Conservation (phyloP, 208 protist genomes). For the Trypanosoma grayi region DNA sequence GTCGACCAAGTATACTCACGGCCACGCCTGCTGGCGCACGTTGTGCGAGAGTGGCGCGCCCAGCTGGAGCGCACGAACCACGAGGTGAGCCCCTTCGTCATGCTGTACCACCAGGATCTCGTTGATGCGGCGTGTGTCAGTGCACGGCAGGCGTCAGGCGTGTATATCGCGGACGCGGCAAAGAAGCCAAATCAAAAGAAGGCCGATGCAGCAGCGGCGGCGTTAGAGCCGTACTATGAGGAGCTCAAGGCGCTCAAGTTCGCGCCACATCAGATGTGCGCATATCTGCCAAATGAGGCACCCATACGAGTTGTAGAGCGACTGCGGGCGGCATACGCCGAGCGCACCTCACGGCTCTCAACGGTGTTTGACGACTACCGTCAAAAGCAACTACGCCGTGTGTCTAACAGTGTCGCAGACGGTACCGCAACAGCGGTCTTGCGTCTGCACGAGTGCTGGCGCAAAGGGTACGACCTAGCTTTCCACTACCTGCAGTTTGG, state of each 20-base stretch:
- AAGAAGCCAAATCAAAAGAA: conserved; percentile 30
- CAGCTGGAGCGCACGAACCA: conserved; percentile 42
- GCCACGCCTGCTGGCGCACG: conserved; percentile 41
- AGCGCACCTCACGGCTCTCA: conserved; percentile 26
- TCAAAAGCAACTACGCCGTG: conserved; percentile 10
- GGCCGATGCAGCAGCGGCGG: conserved; percentile 32
- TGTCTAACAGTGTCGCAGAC: neutral
- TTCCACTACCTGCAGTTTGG: conserved; percentile 82
- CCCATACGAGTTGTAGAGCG: conserved; percentile 63
- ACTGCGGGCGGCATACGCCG: conserved; percentile 42
- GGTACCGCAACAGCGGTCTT: conserved; percentile 20
- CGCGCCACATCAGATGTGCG: conserved; percentile 58
- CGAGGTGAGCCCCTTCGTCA: conserved; percentile 46
- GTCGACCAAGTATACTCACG: conserved; percentile 52
- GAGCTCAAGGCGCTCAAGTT: conserved; percentile 61
- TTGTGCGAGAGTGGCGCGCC: conserved; percentile 56
- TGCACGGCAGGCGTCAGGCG: conserved; percentile 4
- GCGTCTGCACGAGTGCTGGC: conserved; percentile 65
- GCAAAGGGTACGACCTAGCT: conserved; percentile 58
- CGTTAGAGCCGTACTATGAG: conserved; percentile 62
- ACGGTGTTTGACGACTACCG: conserved; percentile 32
- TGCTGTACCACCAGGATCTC: conserved; percentile 57
- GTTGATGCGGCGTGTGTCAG: conserved; percentile 32
- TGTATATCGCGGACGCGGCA: neutral
- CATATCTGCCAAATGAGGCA: conserved; percentile 64